Conservation (phyloP, 331 rosid genomes). For the Prunus yedoensis region DNA sequence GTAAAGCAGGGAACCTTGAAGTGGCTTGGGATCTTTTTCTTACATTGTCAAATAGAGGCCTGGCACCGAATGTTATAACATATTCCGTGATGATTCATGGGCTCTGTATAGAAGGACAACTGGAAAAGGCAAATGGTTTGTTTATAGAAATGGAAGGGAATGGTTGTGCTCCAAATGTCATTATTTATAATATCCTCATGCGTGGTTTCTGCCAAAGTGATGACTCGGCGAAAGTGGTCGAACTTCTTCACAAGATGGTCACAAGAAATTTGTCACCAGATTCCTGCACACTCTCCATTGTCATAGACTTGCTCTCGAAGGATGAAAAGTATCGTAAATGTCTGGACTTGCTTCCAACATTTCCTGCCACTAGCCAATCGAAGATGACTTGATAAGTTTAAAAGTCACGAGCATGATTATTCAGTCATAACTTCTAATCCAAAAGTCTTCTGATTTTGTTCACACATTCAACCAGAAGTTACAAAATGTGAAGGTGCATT, state of each 20-base stretch:
- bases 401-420: neutral
- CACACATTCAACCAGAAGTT: slow-evolving; percentile 6
- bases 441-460: neutral
- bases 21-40: slow-evolving; percentile 27
- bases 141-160: slow-evolving; percentile 31
- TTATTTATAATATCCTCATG: slow-evolving; percentile 34
- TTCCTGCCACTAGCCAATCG: slow-evolving; percentile 18
- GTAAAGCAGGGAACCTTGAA: slow-evolving; percentile 29
- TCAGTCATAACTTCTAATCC: neutral
- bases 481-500: slow-evolving; percentile 12
- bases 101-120: slow-evolving; percentile 30
- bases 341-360: slow-evolving; percentile 45
- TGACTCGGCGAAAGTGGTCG: slow-evolving; percentile 31
- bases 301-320: slow-evolving; percentile 31
- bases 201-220: slow-evolving; percentile 34
- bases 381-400: slow-evolving; percentile 4
- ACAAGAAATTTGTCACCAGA: slow-evolving; percentile 35
- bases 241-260: slow-evolving; percentile 42
- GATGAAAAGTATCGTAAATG: slow-evolving; percentile 30
- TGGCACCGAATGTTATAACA: slow-evolving; percentile 25
- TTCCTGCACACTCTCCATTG: slow-evolving; percentile 24
- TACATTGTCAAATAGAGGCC: slow-evolving; percentile 15
- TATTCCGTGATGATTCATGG: slow-evolving; percentile 37
- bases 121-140: slow-evolving; percentile 35
- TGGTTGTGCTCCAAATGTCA: slow-evolving; percentile 32